A percentile compares a stretch with the other conserved stretches of the same genome.
phyloP scores from a whole-genome alignment of 768 basidiomycete species.

The Mrakia blollopis region DNA sequence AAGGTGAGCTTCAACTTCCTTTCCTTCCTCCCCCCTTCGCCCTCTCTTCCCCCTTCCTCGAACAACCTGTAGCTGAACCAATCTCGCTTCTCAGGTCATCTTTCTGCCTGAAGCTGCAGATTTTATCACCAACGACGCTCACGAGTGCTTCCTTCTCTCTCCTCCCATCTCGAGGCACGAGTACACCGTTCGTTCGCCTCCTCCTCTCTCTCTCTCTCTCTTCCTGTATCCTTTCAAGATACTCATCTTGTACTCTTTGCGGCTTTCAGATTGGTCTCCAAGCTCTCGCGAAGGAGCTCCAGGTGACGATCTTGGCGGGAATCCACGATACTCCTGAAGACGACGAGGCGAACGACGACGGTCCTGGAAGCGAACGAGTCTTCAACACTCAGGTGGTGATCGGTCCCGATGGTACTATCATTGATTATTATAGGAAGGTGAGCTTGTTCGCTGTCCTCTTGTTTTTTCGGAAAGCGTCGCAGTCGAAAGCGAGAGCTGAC shows the following conservation, averaged over 20 bases:
- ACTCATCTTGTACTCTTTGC: background rate
- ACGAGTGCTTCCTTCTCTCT: constrained; percentile 37
- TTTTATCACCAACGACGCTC: constrained; percentile 28
- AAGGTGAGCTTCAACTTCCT: constrained; percentile 33
- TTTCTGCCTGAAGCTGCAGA: constrained; percentile 44
- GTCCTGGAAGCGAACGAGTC: constrained; percentile 33
- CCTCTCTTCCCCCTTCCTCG: background rate
- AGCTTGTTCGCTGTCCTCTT: constrained; percentile 6
- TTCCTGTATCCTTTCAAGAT: too few relatives aligned
- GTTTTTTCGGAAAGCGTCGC: too few relatives aligned
- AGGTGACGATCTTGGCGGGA: constrained; percentile 38
- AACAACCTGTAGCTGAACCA: background rate
- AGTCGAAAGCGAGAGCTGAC: too few relatives aligned
- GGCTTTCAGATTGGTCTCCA: constrained; percentile 37
- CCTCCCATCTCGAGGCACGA: constrained; percentile 37
- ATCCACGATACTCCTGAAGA: constrained; percentile 40
- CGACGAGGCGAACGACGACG: constrained; percentile 35
- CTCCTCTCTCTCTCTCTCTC: too few relatives aligned
- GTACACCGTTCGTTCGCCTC: constrained; percentile 33
- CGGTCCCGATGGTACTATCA: constrained; percentile 35
- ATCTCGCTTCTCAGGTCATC: constrained; percentile 16
- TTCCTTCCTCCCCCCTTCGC: background rate
- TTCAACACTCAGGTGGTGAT: constrained; percentile 42
- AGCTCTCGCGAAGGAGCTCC: constrained; percentile 39
- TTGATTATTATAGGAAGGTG: constrained; percentile 39